Evolutionary conservation across 1,139 yeast genomes (phyloP).

Genomic region (Saccharomyces hybrid): DNA sequence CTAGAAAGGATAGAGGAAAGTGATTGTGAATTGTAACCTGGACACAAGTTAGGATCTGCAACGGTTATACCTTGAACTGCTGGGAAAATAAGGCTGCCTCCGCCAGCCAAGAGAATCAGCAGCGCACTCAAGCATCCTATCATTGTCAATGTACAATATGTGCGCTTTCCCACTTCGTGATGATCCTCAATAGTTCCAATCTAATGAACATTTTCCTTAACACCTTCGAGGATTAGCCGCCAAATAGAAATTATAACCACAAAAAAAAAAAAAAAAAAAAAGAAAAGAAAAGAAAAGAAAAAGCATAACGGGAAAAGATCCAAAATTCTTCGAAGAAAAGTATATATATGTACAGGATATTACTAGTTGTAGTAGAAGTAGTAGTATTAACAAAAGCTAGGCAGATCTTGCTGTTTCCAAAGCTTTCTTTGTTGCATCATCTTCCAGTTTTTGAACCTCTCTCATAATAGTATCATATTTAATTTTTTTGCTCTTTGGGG

Average conservation of each 20-base stretch:
- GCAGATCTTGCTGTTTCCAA: constrained; percentile 29
- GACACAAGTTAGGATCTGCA: constrained; percentile 7
- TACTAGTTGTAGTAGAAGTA: background rate
- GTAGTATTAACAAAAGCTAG: constrained; percentile 1
- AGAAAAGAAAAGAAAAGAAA: background rate
- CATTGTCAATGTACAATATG: background rate
- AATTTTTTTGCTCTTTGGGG: constrained; percentile 35
- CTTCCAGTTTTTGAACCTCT: constrained; percentile 34
- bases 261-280: background rate
- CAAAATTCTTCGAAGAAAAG: background rate
- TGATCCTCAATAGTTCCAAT: background rate
- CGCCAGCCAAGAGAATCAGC: background rate
- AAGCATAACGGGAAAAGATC: background rate
- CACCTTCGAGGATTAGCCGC: background rate
- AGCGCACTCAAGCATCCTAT: background rate
- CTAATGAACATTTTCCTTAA: background rate
- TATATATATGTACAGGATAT: constrained; percentile 3
- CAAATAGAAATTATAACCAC: background rate
- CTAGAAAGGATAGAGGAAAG: constrained; percentile 5
- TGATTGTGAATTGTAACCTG: constrained; percentile 3
- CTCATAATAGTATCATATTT: constrained; percentile 32
- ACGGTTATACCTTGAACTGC: background rate
- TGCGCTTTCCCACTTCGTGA: background rate
- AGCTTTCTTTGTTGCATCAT: constrained; percentile 32
- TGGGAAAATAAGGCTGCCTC: background rate